Conservation (phyloP, 2,329 filamentous ascomycete genomes). For the Diaporthe sp. region DNA sequence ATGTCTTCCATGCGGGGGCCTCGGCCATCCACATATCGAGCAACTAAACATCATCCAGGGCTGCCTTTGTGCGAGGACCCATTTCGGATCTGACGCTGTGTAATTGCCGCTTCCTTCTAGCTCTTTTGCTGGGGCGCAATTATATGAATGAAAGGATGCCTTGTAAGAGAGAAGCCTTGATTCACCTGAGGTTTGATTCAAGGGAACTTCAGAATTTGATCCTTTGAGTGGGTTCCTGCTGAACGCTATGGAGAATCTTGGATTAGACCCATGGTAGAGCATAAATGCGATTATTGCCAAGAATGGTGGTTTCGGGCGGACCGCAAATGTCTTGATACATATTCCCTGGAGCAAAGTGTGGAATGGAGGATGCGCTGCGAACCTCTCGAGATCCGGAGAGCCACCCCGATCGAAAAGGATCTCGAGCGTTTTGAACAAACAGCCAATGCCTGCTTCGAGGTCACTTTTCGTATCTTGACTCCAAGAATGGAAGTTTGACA, state of each 20-base stretch:
- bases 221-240: neutral
- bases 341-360: neutral
- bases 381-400: neutral
- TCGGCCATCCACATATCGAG: neutral
- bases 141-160: neutral
- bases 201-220: constrained; percentile 3
- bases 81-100: neutral
- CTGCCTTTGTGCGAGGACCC: neutral
- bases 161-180: neutral
- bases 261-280: constrained; percentile 7
- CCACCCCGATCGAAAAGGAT: constrained; percentile 6
- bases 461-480: neutral
- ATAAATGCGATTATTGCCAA: constrained; percentile 9
- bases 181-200: neutral
- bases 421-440: neutral
- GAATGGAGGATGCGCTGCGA: neutral
- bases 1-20: neutral
- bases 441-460: neutral
- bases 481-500: neutral
- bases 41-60: neutral
- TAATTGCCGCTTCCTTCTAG: neutral
- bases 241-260: neutral
- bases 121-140: neutral
- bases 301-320: neutral
- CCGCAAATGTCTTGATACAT: neutral